Base-by-base conservation (phyloP, 495 filamentous ascomycete species). In the Usnea hakonensis region DNA sequence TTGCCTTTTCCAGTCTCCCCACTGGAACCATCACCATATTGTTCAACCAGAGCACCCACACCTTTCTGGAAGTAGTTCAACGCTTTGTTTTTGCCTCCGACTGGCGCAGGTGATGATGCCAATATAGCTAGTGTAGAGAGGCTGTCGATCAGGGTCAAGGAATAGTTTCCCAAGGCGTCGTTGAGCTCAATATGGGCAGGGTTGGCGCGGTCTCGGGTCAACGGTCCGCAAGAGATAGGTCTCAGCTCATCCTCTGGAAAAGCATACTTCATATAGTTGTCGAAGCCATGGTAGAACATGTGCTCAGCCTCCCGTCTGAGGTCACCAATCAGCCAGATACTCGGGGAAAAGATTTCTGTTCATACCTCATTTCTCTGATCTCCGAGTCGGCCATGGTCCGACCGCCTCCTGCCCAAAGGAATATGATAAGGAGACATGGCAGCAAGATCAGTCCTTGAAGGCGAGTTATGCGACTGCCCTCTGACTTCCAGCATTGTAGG, bases 161-260 rank as follows among this genome's bases (percentile, higher is more conserved):
- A 96, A 71, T 97, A 98, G 72, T 97, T 97, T 16, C 94, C 94
- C 58, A 98, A 81, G 37, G 93, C 91, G 75, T 98, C 94, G 73
- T 97, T 97, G 52, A 95, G 79, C 72, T 91, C 93, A 64, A 95
- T 84, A 67, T 93, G 87, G 48, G 83, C 81, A 2, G 89, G 89
- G 68, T 95, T 89, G 52, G 83, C 79, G 58, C 83, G 78, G 74
- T 96, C 91, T 67, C 91, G 89, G 60, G 86, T 89, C 66, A 93
- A 79, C 11, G 94, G 91, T 40, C 77, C 76, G 70, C 94, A 98
- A 46, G 91, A 85, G 16, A 98, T 77, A 14, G 94, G 94, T 65
- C 89, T 87, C 55, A 98, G 79, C 83, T 98, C 94, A 70, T 98
- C 94, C 76, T 97, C 94, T 37, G 94, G 94, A 69, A 97, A 98